Evolutionary conservation across 495 filamentous ascomycete species (phyloP), one percentile per base, ranked within the genome.

Genomic region (Clavariopsis aquatica): DNA sequence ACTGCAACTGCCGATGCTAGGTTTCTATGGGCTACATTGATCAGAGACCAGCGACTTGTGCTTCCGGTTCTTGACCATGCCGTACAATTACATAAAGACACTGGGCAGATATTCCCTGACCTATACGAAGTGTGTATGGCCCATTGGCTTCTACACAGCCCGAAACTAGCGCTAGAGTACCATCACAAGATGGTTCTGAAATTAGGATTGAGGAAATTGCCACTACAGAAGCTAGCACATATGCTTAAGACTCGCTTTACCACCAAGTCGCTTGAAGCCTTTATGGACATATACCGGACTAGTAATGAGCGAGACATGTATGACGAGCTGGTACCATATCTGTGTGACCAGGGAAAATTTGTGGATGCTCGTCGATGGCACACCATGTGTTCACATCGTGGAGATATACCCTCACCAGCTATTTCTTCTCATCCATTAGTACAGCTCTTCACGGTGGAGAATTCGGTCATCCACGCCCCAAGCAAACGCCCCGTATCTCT

Each of bases 341-440:
- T 91, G 1, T 80, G 83, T 61, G 65, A 75, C 5, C 62, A 77
- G 17, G 82, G 82, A 3, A 70, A 78, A 34, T 79, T 78, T 20
- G 69, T 78, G 2, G 61, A 83, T 17, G 87, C 86, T 22, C 70
- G 80, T 6, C 75, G 74, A 15, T 91, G 89, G 87, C 87, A 91
- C 69, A 62, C 71, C 9, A 77, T 83, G 31, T 73, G 88, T 19
- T 46, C 81, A 22, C 41, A 72, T 26, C 69, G 70, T 31, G 67
- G 75, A n/a, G 87, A 89, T 68, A 69, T 80, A 29, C 86, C 85
- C 1, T 69, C 70, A 13, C 31, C 58, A 10, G n/a, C 47, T 12
- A 24, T 54, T 17, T 41, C 34, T 46, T 55, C 64, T n/a, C 46
- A 72, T 12, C 60, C 66, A 22, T 55, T 59, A 1, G 55, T 70